Evolutionary conservation across 805 yeast species (phyloP).

Genomic region (Sugiyamaella mastotermitis): DNA sequence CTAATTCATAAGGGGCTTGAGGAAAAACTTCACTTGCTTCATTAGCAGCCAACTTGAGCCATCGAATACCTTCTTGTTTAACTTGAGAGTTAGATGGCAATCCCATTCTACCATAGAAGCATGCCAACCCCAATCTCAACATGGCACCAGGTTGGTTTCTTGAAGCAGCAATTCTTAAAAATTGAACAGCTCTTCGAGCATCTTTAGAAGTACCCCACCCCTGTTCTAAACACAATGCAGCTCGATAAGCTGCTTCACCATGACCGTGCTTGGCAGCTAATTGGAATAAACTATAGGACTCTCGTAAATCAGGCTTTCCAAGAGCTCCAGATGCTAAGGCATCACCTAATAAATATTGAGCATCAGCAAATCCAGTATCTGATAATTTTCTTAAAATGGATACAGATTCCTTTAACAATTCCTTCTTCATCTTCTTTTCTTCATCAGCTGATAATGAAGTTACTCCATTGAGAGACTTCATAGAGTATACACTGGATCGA

Average conservation of each 20-base stretch:
- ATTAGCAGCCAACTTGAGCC: slow-evolving; percentile 84
- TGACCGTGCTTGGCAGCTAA: slow-evolving; percentile 93
- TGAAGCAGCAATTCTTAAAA: slow-evolving; percentile 78
- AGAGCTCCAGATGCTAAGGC: slow-evolving; percentile 80
- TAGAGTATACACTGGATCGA: not conserved
- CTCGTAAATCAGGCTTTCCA: slow-evolving; percentile 71
- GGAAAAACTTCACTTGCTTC: slow-evolving; percentile 77
- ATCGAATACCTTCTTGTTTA: slow-evolving; percentile 81
- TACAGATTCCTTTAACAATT: slow-evolving; percentile 71
- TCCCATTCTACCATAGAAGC: slow-evolving; percentile 83
- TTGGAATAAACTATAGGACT: slow-evolving; percentile 71
- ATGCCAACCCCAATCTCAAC: slow-evolving; percentile 85
- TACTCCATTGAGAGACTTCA: slow-evolving; percentile 6
- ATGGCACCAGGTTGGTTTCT: slow-evolving; percentile 96
- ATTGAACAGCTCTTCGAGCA: slow-evolving; percentile 78
- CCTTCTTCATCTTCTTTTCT: slow-evolving; percentile 38
- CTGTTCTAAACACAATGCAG: slow-evolving; percentile 87
- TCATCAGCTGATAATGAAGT: slow-evolving; percentile 16
- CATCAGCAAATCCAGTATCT: slow-evolving; percentile 78
- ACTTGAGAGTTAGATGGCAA: slow-evolving; percentile 55
- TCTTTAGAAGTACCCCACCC: slow-evolving; percentile 91
- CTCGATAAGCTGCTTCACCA: slow-evolving; percentile 83
- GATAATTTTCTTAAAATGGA: slow-evolving; percentile 62
- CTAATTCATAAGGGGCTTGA: slow-evolving; percentile 94
- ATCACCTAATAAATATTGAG: slow-evolving; percentile 90